A percentile compares a stretch with the other conserved stretches of the same genome.
These are phyloP conservation scores for Gaeumannomyces sp. DNA, from an alignment of 2,329 filamentous ascomycete species.

Conservation along the genomic window DNA sequence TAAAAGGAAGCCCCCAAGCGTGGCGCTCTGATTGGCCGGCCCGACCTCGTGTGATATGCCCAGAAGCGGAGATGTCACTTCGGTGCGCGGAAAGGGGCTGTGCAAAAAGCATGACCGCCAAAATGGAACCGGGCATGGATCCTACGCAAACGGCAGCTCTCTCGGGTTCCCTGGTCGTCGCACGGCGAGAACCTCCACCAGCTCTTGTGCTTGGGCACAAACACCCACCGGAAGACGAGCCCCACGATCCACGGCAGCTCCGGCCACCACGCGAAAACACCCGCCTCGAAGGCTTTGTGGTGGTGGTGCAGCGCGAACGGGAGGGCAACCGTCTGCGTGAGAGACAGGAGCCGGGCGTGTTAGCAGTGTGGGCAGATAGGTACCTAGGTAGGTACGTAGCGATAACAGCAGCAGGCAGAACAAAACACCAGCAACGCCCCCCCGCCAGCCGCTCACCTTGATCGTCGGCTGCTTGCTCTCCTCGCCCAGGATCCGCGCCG, in stretches of 20 bases:
- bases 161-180: slow-evolving; percentile 22
- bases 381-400: too few species aligned
- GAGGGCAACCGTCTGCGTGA: slow-evolving; percentile 9
- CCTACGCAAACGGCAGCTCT: slow-evolving; percentile 26
- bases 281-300: slow-evolving; percentile 21
- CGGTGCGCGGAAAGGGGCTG: too few species aligned
- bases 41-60: too few species aligned
- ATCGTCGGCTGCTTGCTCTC: slow-evolving; percentile 14
- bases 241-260: slow-evolving; percentile 19
- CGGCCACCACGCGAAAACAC: slow-evolving; percentile 20
- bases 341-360: not conserved
- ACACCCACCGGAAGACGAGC: slow-evolving; percentile 27
- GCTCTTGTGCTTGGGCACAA: slow-evolving; percentile 27
- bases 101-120: too few species aligned
- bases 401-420: not conserved
- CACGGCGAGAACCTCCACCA: slow-evolving; percentile 31
- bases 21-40: too few species aligned
- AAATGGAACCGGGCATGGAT: too few species aligned
- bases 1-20: too few species aligned
- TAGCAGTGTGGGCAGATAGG: not conserved
- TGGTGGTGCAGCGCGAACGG: slow-evolving; percentile 20
- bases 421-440: too few species aligned
- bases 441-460: slow-evolving; percentile 15
- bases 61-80: too few species aligned
- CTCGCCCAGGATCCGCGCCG: slow-evolving; percentile 14